Conservation (phyloP, 2,329 filamentous ascomycete genomes). For the Exophiala sp. region DNA sequence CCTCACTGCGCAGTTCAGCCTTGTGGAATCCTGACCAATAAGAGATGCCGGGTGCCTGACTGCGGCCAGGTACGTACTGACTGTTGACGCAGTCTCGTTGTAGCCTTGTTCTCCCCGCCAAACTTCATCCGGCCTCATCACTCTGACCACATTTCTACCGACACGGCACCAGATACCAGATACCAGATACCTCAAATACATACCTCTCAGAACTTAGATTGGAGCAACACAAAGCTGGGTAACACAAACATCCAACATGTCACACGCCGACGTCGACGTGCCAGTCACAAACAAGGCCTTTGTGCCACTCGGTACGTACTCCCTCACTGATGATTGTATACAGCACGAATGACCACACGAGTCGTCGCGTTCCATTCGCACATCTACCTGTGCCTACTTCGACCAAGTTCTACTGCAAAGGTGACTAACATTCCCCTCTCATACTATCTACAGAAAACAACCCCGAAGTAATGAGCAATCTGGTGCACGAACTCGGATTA, state of each 20-base stretch:
- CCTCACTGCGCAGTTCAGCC: not conserved
- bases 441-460: conserved; percentile 55
- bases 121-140: no score
- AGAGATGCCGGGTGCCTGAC: not conserved
- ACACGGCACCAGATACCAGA: no score
- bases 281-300: conserved; percentile 41
- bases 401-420: no score
- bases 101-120: not conserved
- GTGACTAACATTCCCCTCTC: no score
- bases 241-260: no score
- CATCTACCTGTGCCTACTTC: no score
- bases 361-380: not conserved
- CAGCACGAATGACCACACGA: not conserved
- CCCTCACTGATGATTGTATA: no score
- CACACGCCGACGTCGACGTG: conserved; percentile 30
- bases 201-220: not conserved
- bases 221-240: no score
- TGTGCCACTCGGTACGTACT: conserved; percentile 41
- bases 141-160: no score
- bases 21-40: not conserved
- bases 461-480: conserved; percentile 77
- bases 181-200: no score
- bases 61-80: not conserved
- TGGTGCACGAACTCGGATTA: conserved; percentile 78
- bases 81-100: not conserved